Conservation (phyloP, 257 asterid genomes). For the Orobanche coerulescens region DNA sequence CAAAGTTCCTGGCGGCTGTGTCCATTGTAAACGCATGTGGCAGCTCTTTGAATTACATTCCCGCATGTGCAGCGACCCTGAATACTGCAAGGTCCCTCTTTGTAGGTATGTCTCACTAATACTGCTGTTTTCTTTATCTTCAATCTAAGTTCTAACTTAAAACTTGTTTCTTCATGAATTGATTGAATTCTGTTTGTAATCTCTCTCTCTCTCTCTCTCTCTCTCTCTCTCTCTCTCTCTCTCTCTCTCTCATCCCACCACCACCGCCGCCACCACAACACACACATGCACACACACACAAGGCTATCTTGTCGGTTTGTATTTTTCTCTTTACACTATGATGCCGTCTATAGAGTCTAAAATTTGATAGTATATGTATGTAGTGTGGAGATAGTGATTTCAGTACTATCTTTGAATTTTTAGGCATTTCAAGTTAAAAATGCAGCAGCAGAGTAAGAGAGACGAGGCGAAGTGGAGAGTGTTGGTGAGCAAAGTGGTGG, state of each 20-base stretch:
- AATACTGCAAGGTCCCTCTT: conserved; percentile 82
- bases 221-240: no score
- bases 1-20: conserved; percentile 84
- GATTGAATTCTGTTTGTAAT: no score
- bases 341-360: no score
- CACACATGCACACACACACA: no score
- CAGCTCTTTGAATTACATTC: conserved; percentile 89
- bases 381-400: background rate
- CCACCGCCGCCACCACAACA: no score
- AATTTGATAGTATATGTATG: no score
- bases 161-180: no score
- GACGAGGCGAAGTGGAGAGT: conserved; percentile 61
- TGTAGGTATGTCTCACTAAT: conserved; percentile 44
- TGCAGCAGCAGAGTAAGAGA: conserved; percentile 61
- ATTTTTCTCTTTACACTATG: no score
- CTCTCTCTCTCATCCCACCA: no score
- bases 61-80: conserved; percentile 68
- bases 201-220: no score
- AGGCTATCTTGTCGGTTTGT: no score
- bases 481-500: conserved; percentile 59
- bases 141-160: no score
- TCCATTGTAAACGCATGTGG: conserved; percentile 91
- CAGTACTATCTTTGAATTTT: background rate
- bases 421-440: conserved; percentile 82
- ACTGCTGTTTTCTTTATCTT: background rate